Percentiles rank a stretch among this genome's conserved stretches.
phyloP scores from a whole-genome alignment of 495 filamentous ascomycete genomes.

The Staphylotrichum tortipilum region DNA sequence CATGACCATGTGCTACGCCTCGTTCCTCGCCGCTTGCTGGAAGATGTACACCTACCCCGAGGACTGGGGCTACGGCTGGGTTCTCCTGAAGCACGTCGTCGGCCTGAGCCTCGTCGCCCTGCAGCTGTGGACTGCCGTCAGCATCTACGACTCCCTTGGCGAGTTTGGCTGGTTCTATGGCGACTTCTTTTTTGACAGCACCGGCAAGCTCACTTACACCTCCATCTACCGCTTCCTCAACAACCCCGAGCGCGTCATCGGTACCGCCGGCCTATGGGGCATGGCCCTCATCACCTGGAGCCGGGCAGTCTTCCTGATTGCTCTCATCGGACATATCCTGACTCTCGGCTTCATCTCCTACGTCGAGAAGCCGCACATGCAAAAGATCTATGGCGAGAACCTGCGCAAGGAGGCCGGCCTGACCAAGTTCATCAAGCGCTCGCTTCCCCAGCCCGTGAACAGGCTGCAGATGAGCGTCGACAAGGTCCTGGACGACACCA shows the following conservation, averaged over 20 bases:
- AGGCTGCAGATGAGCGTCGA: conserved; percentile 76
- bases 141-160: conserved; percentile 91
- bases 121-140: conserved; percentile 86
- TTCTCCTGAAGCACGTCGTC: conserved; percentile 76
- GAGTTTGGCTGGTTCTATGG: conserved; percentile 99
- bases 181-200: conserved; percentile 90
- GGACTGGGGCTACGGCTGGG: conserved; percentile 77
- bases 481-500: conserved; percentile 72
- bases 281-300: conserved; percentile 88
- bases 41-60: conserved; percentile 86
- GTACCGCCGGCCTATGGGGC: conserved; percentile 93
- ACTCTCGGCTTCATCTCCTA: conserved; percentile 84
- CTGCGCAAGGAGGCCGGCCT: conserved; percentile 82
- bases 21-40: conserved; percentile 85
- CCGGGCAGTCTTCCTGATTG: conserved; percentile 70
- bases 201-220: conserved; percentile 82
- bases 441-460: conserved; percentile 69
- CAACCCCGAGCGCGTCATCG: conserved; percentile 90
- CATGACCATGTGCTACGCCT: conserved; percentile 77
- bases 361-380: conserved; percentile 96
- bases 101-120: conserved; percentile 73
- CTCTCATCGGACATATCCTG: conserved; percentile 74
- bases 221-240: conserved; percentile 98
- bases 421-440: conserved; percentile 78
- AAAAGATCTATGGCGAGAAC: conserved; percentile 84